phyloP scores from a whole-genome alignment of 176 grass and related monocot genomes.

The Oryza rufipogon region DNA sequence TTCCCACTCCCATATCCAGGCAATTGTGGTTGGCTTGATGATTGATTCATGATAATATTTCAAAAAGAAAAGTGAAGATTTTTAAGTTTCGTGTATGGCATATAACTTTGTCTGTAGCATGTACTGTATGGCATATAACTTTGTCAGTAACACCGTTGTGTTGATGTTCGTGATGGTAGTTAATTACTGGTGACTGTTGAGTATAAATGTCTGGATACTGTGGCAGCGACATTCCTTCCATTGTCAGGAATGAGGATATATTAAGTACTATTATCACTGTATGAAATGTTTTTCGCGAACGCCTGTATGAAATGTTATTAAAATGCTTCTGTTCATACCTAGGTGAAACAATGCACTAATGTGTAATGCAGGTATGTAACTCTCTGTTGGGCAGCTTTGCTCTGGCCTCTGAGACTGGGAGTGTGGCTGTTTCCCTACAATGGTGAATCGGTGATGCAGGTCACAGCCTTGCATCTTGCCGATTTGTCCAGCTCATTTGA shows the following conservation, averaged over 20 bases:
- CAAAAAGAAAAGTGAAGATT: not conserved
- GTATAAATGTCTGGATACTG: not conserved
- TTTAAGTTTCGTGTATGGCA: not conserved
- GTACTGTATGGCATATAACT: not conserved
- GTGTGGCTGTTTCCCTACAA: not conserved
- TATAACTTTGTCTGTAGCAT: not conserved
- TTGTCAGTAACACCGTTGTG: not conserved
- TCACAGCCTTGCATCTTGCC: too few relatives aligned
- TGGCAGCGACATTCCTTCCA: not conserved
- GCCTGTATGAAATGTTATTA: not conserved
- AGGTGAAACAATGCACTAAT: too few relatives aligned
- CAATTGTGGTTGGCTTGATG: constrained; percentile 1
- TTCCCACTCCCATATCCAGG: not conserved
- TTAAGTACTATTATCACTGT: not conserved
- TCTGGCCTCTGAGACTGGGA: not conserved
- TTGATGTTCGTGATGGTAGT: not conserved
- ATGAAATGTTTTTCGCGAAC: not conserved
- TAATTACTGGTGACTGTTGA: not conserved
- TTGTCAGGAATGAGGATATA: not conserved
- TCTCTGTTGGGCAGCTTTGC: not conserved
- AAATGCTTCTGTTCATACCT: not conserved
- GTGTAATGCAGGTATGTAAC: not conserved
- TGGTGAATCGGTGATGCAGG: not conserved
- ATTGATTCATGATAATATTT: not conserved
- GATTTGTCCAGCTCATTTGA: not conserved